These are phyloP conservation scores for Ceratopteris richardii DNA, from an alignment of 75 land plant species.

Conservation along the genomic window DNA sequence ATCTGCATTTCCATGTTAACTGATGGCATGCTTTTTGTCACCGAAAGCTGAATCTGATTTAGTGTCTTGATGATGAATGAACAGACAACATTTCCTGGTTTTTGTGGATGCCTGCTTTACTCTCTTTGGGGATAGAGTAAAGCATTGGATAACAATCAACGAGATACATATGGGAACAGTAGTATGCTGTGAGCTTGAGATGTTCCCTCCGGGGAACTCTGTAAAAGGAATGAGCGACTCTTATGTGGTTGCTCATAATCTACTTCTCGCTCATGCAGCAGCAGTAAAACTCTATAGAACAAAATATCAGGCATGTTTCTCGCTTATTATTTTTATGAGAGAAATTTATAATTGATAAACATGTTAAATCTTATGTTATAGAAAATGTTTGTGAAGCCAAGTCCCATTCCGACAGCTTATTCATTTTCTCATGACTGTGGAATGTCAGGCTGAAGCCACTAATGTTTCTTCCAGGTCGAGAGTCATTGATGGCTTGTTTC, in stretches of 20 bases:
- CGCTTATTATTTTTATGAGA: too few relatives aligned
- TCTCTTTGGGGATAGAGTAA: conserved; percentile 11
- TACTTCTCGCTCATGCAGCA: conserved; percentile 38
- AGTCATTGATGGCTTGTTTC: too few relatives aligned
- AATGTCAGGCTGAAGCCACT: too few relatives aligned
- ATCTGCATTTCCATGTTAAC: not conserved
- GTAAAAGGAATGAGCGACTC: conserved; percentile 39
- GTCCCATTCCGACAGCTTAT: too few relatives aligned
- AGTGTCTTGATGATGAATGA: too few relatives aligned
- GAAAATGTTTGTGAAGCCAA: too few relatives aligned
- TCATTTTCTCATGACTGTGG: too few relatives aligned
- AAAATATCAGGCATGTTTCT: conserved; percentile 32
- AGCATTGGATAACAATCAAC: conserved; percentile 20
- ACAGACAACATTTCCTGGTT: conserved; percentile 1
- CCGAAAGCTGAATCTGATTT: not conserved
- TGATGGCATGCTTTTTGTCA: not conserved
- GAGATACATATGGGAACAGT: conserved; percentile 25
- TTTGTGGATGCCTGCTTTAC: conserved; percentile 11
- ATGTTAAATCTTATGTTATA: too few relatives aligned
- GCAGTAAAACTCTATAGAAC: conserved; percentile 29
- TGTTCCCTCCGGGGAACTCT: conserved; percentile 35
- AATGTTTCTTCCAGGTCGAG: too few relatives aligned
- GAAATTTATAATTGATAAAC: too few relatives aligned
- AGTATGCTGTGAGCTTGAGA: conserved; percentile 22
- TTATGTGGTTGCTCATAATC: conserved; percentile 33